Percentiles rank a stretch among this genome's conserved stretches.
Evolutionary conservation across 163 green algal species (phyloP).

Genomic region (Scenedesmus sp.): DNA sequence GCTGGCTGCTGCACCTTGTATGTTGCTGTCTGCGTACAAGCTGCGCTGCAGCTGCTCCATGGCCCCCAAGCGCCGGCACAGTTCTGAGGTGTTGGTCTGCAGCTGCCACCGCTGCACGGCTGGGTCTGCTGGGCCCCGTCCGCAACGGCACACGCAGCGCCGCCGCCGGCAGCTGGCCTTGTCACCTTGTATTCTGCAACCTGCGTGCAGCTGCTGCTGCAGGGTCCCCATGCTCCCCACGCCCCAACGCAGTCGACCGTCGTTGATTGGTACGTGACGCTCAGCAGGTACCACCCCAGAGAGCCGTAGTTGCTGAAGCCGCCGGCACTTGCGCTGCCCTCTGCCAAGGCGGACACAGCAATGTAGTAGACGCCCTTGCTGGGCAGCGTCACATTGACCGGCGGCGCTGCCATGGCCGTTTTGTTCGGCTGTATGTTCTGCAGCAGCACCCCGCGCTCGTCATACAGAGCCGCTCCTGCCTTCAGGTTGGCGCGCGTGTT

Average conservation of each 20-base stretch:
- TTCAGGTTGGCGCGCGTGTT: background rate
- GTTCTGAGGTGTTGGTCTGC: too few relatives aligned
- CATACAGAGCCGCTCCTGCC: background rate
- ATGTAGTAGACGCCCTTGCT: background rate
- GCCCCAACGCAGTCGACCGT: background rate
- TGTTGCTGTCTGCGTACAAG: too few relatives aligned
- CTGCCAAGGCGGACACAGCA: background rate
- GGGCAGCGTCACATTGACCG: background rate
- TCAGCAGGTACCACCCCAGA: background rate
- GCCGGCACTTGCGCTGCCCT: background rate
- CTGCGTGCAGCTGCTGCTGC: too few relatives aligned
- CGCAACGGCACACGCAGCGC: background rate
- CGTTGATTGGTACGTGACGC: background rate
- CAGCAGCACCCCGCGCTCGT: background rate
- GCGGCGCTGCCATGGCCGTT: background rate
- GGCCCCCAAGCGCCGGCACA: too few relatives aligned
- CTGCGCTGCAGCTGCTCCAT: too few relatives aligned
- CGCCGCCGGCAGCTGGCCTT: background rate
- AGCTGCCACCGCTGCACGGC: constrained; percentile 1
- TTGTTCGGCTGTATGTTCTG: background rate
- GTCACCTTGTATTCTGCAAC: too few relatives aligned
- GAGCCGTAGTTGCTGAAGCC: background rate
- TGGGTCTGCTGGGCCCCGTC: background rate
- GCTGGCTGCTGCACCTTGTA: too few relatives aligned
- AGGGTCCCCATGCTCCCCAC: too few relatives aligned